Evolutionary conservation across 2,329 filamentous ascomycete genomes (phyloP).

Genomic region (Didymella sp.): DNA sequence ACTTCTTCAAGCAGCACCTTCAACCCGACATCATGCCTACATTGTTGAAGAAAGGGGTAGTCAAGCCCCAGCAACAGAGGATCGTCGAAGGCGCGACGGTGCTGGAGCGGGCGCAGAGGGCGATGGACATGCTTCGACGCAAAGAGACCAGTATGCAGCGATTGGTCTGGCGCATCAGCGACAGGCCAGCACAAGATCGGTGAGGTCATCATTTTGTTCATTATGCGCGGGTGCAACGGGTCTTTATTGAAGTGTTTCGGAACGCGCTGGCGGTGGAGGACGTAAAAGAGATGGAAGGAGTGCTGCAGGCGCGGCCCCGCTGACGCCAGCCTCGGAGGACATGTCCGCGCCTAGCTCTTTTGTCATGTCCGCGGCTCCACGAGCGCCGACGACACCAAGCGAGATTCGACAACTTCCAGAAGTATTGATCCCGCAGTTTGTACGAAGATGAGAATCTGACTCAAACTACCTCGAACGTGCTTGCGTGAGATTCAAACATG

Average conservation of each 20-base stretch:
- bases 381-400: conserved; percentile 1
- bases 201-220: conserved; percentile 9
- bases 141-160: conserved; percentile 56
- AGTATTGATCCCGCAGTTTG: neutral
- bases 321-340: neutral
- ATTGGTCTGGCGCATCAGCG: conserved; percentile 50
- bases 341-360: neutral
- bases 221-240: neutral
- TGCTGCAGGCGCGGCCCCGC: conserved; percentile 14
- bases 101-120: conserved; percentile 53
- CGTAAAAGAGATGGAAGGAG: conserved; percentile 11
- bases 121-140: conserved; percentile 53
- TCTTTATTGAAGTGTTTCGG: conserved; percentile 15
- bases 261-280: conserved; percentile 10
- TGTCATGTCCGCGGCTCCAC: neutral
- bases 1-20: conserved; percentile 62
- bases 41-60: conserved; percentile 51
- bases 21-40: conserved; percentile 63
- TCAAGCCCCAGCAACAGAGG: conserved; percentile 52
- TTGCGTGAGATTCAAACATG: neutral
- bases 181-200: conserved; percentile 19
- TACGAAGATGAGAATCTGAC: neutral
- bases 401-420: conserved; percentile 1
- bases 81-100: conserved; percentile 54
- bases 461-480: conserved; percentile 16